Evolutionary conservation across 1,139 yeast genomes (phyloP).

Genomic region (Pneumocystis wakefieldiae): DNA sequence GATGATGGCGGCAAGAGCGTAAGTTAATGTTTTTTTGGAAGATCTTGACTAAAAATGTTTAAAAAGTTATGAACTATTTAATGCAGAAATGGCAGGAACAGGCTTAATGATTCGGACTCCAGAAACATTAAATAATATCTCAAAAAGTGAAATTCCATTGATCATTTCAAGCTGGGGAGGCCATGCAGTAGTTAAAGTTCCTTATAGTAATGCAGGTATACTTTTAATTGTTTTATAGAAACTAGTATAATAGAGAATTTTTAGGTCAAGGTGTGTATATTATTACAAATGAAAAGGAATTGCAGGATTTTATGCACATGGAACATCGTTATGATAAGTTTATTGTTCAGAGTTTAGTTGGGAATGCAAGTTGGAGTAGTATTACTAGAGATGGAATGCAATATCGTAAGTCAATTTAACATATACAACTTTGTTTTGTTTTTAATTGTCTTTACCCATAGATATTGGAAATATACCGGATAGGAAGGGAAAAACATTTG

Average conservation of each 20-base stretch:
- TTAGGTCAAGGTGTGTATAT: slow-evolving; percentile 1
- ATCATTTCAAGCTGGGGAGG: slow-evolving; percentile 1
- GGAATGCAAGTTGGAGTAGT: background rate
- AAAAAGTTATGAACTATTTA: background rate
- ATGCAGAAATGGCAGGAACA: background rate
- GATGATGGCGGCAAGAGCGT: background rate
- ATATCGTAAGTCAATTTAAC: background rate
- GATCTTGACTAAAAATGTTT: background rate
- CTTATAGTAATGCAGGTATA: background rate
- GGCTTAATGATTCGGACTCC: background rate
- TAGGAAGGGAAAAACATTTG: background rate
- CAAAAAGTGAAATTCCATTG: background rate
- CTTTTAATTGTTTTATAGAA: background rate
- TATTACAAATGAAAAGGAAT: background rate
- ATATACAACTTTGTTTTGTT: background rate
- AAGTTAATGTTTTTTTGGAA: background rate
- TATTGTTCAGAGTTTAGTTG: background rate
- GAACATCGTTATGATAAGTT: background rate
- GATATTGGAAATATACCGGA: background rate
- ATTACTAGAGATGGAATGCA: background rate
- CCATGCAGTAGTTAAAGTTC: background rate
- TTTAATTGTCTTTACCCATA: background rate
- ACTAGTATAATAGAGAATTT: background rate
- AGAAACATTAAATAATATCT: background rate
- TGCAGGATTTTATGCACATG: background rate